Evolutionary conservation across 495 filamentous ascomycete species (phyloP).

Genomic region (Tuber magnatum): DNA sequence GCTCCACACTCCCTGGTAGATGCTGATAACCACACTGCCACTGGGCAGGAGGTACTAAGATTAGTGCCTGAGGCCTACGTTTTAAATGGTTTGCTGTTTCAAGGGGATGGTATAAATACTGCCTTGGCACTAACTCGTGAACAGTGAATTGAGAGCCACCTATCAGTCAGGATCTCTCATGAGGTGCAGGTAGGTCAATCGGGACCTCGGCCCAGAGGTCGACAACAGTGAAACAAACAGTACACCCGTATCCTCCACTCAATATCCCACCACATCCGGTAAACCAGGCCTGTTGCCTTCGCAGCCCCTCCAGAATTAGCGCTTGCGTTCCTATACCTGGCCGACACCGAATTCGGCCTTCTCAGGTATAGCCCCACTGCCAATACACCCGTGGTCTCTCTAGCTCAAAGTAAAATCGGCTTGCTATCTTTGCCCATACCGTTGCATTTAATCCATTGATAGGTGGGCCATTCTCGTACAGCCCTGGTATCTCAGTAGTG

Average conservation of each 20-base stretch:
- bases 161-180: neutral
- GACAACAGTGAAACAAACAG: neutral
- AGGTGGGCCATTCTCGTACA: neutral
- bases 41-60: no score
- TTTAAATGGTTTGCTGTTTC: neutral
- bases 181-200: neutral
- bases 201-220: neutral
- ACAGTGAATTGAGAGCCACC: slow-evolving; percentile 1
- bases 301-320: neutral
- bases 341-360: neutral
- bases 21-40: no score
- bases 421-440: slow-evolving; percentile 7
- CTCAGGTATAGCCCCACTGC: neutral
- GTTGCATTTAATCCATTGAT: neutral
- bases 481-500: neutral
- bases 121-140: neutral
- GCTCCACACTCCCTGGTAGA: no score
- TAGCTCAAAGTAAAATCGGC: slow-evolving; percentile 8
- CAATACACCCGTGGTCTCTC: neutral
- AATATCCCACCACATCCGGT: neutral
- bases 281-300: neutral
- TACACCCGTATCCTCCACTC: neutral
- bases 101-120: neutral
- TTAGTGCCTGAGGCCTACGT: neutral
- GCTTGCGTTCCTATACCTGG: neutral